Evolutionary conservation across 108 stramenopile species (phyloP), one percentile per base, ranked within the genome.

Genomic region (Hondaea fermentalgiana): DNA sequence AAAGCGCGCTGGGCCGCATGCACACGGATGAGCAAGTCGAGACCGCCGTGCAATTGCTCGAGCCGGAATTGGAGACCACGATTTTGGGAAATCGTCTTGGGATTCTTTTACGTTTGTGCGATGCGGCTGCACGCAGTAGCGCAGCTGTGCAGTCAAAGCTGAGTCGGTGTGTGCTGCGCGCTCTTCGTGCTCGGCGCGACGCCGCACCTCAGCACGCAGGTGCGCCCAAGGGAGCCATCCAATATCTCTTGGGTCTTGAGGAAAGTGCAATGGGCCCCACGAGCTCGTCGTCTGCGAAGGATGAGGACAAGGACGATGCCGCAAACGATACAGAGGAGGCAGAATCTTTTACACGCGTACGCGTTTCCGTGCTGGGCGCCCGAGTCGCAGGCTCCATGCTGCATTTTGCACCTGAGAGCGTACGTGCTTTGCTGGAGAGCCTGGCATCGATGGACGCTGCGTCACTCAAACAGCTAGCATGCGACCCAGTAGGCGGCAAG

Each of bases 391-490:
- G 76, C 28, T 43, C 76, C 16, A 53, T 83, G 76, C 76, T 83
- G 5, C 45, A 83, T 14, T 53, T 83, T 83, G 76, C 76, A 12
- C 76, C 76, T 12, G 76, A 83, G 76, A 83, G 76, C 76, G 51
- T 23, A 8, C 76, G 76, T 25, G 51, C 76, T 12, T 12, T 83
- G 45, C 51, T 83, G 19, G 76, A 83, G 51, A 83, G 76, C 1
- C 49, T 83, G 45, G 76, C 76, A 53, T 83, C 76, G 28, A 83
- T 83, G 76, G 51, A 53, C 51, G 76, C 19, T 43, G 49, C n/a
- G 10, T 83, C 17, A 1, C 51, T 83, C 23, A 21, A 53, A 23
- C 45, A 47, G 45, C 51, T 47, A 14, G 45, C 76, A 17, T 47
- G 45, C 12, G 76, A 83, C 28, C 76, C 76, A 6, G 76, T 83